These are phyloP conservation scores for Alternaria burnsii DNA, from an alignment of 2,329 filamentous ascomycete species.

Conservation along the genomic window DNA sequence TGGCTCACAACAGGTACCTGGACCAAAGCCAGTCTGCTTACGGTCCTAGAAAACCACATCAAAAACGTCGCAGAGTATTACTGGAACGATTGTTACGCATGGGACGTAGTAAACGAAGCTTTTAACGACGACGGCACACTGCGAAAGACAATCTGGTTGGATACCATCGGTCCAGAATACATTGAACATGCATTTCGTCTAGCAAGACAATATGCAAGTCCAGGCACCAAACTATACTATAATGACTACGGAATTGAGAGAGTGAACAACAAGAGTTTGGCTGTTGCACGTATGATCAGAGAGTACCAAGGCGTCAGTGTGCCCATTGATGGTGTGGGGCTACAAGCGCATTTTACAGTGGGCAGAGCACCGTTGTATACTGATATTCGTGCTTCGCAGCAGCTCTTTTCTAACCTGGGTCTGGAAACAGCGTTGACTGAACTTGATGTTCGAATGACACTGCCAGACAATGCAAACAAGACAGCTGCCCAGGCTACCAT, in stretches of 20 bases:
- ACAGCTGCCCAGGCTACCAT: slow-evolving; percentile 59
- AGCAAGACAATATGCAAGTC: slow-evolving; percentile 63
- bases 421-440: slow-evolving; percentile 70
- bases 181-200: slow-evolving; percentile 65
- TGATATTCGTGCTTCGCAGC: slow-evolving; percentile 57
- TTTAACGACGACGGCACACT: slow-evolving; percentile 66
- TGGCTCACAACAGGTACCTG: slow-evolving; percentile 64
- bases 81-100: slow-evolving; percentile 67
- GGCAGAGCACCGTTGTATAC: slow-evolving; percentile 60
- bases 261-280: slow-evolving; percentile 57
- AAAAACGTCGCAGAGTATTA: slow-evolving; percentile 66
- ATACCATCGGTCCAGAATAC: slow-evolving; percentile 65
- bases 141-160: slow-evolving; percentile 63
- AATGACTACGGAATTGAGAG: slow-evolving; percentile 72
- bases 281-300: slow-evolving; percentile 44
- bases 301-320: slow-evolving; percentile 48
- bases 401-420: slow-evolving; percentile 60
- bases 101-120: slow-evolving; percentile 73
- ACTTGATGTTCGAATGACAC: slow-evolving; percentile 63
- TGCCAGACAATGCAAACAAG: slow-evolving; percentile 56
- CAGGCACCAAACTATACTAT: slow-evolving; percentile 67
- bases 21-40: slow-evolving; percentile 66
- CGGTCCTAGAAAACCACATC: slow-evolving; percentile 68
- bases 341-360: slow-evolving; percentile 69
- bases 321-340: slow-evolving; percentile 68